These are phyloP conservation scores for Erodium texanum DNA, from an alignment of 441 rosid species.

Conservation along the genomic window DNA sequence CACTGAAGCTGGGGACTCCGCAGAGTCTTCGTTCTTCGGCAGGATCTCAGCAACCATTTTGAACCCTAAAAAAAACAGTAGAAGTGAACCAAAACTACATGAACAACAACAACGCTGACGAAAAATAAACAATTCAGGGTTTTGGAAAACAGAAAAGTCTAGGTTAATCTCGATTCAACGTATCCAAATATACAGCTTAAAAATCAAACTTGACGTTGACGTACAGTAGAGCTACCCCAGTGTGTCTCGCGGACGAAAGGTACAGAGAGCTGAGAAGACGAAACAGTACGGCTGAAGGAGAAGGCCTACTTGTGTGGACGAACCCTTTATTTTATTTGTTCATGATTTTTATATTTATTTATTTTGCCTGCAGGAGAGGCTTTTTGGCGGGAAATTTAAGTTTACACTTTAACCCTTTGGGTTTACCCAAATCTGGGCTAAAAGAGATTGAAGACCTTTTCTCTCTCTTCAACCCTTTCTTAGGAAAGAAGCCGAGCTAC, in stretches of 20 bases:
- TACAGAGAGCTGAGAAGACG: not conserved
- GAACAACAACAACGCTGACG: no score
- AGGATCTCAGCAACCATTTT: slow-evolving; percentile 24
- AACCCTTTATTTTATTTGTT: not conserved
- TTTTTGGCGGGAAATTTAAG: slow-evolving; percentile 44
- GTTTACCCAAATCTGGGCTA: no score
- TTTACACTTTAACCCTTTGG: slow-evolving; percentile 21
- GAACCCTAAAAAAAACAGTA: slow-evolving; percentile 25
- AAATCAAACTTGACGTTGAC: not conserved
- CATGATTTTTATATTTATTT: no score
- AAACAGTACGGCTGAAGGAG: not conserved
- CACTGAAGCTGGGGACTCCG: slow-evolving; percentile 83
- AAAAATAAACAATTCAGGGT: slow-evolving; percentile 11
- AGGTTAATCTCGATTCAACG: not conserved
- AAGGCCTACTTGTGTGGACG: no score
- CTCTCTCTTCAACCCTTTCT: no score
- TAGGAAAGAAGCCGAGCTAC: no score
- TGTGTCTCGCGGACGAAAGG: not conserved
- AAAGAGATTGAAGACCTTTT: no score
- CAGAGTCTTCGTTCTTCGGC: slow-evolving; percentile 27
- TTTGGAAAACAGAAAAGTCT: not conserved
- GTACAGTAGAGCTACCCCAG: not conserved
- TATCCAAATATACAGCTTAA: not conserved
- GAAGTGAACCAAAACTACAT: no score
- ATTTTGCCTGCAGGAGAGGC: not conserved